These are phyloP conservation scores for Suillus sp. DNA, from an alignment of 768 basidiomycete genomes.

Conservation along the genomic window DNA sequence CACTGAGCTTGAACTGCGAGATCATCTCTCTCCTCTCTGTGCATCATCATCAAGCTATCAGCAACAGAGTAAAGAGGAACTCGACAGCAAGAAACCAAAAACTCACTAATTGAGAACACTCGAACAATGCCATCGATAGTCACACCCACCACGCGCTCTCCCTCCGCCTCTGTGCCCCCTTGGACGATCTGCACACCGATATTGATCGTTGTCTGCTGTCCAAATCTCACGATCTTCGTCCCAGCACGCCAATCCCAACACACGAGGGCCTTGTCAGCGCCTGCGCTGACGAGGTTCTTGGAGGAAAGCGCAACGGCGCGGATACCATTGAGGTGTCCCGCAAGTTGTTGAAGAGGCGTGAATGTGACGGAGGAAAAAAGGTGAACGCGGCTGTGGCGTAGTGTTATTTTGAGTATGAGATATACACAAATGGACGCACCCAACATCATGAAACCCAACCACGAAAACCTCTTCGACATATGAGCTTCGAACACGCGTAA, in stretches of 20 bases:
- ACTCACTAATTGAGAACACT: conserved; percentile 87
- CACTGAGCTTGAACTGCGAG: conserved; percentile 85
- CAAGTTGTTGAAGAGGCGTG: conserved; percentile 79
- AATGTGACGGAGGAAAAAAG: conserved; percentile 86
- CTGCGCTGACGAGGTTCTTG: conserved; percentile 83
- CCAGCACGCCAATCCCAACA: conserved; percentile 93
- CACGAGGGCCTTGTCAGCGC: conserved; percentile 71
- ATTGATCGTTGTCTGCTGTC: conserved; percentile 91
- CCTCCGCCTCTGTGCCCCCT: conserved; percentile 44
- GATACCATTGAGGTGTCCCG: conserved; percentile 87
- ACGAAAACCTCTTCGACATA: conserved; percentile 73
- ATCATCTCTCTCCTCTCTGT: conserved; percentile 81
- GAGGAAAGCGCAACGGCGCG: conserved; percentile 86
- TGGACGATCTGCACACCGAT: conserved; percentile 84
- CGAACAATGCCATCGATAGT: conserved; percentile 92
- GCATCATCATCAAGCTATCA: conserved; percentile 19
- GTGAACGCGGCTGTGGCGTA: conserved; percentile 70
- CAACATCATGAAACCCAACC: conserved; percentile 91
- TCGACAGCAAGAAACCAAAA: neutral
- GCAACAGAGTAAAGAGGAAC: conserved; percentile 27
- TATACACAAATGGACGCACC: conserved; percentile 47
- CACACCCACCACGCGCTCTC: conserved; percentile 85
- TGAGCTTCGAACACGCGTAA: conserved; percentile 12
- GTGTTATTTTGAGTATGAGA: conserved; percentile 1
- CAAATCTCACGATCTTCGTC: conserved; percentile 86